Conservation (phyloP, 1,139 yeast species). For the Entelexis sorbosivorans region DNA sequence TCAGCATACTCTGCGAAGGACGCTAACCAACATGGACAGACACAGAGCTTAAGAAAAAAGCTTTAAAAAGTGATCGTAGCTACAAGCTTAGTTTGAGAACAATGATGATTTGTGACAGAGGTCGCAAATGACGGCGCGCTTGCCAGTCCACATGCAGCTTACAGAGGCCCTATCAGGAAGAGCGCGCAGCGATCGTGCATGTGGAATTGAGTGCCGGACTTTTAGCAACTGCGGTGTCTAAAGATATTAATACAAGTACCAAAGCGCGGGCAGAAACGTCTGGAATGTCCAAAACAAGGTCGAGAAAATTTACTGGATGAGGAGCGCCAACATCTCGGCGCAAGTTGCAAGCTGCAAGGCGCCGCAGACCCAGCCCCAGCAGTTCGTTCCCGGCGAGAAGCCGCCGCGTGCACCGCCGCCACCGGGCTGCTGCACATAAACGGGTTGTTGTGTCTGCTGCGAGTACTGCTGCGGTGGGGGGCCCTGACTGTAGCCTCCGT, state of each 20-base stretch:
- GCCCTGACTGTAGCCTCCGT: conserved; percentile 13
- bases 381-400: conserved; percentile 16
- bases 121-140: too few relatives aligned
- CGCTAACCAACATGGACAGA: too few relatives aligned
- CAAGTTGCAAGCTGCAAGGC: conserved; percentile 18
- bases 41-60: too few relatives aligned
- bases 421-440: conserved; percentile 20
- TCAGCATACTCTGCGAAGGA: too few relatives aligned
- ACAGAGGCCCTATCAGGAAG: too few relatives aligned
- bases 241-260: not conserved
- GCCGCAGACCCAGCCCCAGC: conserved; percentile 22
- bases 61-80: too few relatives aligned
- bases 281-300: not conserved
- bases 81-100: too few relatives aligned
- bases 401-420: conserved; percentile 9
- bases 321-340: conserved; percentile 16
- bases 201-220: too few relatives aligned
- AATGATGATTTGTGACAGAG: too few relatives aligned
- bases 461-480: conserved; percentile 10
- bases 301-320: not conserved
- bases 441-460: conserved; percentile 19
- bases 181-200: too few relatives aligned
- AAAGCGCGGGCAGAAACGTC: not conserved
- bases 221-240: not conserved
- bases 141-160: too few relatives aligned